A percentile compares a stretch with the other conserved stretches of the same genome.
phyloP scores from a whole-genome alignment of 2,329 filamentous ascomycete genomes.

The Hypoxylon sp. region DNA sequence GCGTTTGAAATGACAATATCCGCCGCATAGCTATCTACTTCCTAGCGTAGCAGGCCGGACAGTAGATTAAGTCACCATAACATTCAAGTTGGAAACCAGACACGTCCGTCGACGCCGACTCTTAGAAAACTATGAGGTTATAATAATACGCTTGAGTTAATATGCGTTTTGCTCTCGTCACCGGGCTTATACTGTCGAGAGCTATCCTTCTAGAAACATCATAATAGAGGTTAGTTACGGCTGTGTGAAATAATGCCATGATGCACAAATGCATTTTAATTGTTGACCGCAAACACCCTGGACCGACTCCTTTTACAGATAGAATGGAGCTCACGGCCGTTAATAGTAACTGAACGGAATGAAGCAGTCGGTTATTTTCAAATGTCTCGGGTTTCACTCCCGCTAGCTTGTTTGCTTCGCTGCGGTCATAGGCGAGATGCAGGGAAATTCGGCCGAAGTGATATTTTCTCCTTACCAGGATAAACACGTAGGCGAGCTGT shows the following conservation, averaged over 20 bases:
- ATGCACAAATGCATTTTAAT: constrained; percentile 9
- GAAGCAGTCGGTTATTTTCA: constrained; percentile 32
- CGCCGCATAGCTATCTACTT: constrained; percentile 6
- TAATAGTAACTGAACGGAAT: constrained; percentile 31
- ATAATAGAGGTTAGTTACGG: neutral
- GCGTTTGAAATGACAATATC: constrained; percentile 10
- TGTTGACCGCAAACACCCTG: constrained; percentile 24
- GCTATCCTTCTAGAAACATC: neutral
- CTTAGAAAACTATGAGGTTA: neutral
- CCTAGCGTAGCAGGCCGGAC: neutral
- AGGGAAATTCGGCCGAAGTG: constrained; percentile 41
- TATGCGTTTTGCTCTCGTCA: constrained; percentile 1
- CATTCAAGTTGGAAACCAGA: no score
- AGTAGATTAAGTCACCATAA: neutral
- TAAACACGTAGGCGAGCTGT: constrained; percentile 14
- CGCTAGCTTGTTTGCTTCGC: constrained; percentile 32
- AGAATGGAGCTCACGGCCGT: constrained; percentile 25
- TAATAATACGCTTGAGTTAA: neutral
- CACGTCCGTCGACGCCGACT: neutral
- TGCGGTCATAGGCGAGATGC: constrained; percentile 39
- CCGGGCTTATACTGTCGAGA: neutral
- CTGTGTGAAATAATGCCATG: neutral
- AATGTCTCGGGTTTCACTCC: constrained; percentile 36
- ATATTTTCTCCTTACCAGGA: constrained; percentile 7
- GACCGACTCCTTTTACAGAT: constrained; percentile 1